phyloP scores from a whole-genome alignment of 805 yeast genomes.

The Naumovozyma baii region DNA sequence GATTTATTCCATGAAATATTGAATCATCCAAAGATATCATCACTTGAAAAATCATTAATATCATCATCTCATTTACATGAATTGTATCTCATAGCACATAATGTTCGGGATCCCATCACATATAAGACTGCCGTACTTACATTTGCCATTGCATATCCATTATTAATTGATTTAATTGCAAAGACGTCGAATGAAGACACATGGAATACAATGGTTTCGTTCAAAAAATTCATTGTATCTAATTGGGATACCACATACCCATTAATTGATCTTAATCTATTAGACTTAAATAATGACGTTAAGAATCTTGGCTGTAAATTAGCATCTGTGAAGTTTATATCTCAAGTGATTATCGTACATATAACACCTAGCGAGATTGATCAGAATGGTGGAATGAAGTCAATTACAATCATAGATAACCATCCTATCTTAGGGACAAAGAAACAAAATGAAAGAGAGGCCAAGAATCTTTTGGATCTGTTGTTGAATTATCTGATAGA shows the following conservation, averaged over 20 bases:
- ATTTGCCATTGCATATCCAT: slow-evolving; percentile 37
- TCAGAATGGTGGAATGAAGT: neutral
- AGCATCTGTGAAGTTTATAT: slow-evolving; percentile 66
- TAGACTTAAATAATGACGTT: slow-evolving; percentile 18
- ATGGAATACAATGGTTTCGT: slow-evolving; percentile 48
- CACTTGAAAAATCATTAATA: slow-evolving; percentile 26
- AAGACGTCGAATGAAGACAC: slow-evolving; percentile 31
- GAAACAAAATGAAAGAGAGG: slow-evolving; percentile 55
- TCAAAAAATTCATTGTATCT: slow-evolving; percentile 51
- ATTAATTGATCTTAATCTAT: neutral
- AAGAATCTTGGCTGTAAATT: slow-evolving; percentile 51
- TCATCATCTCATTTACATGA: slow-evolving; percentile 21
- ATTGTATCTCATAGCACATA: slow-evolving; percentile 21
- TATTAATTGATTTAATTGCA: slow-evolving; percentile 37
- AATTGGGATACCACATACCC: slow-evolving; percentile 42
- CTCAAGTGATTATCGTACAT: slow-evolving; percentile 48
- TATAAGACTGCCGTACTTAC: slow-evolving; percentile 34
- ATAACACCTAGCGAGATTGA: slow-evolving; percentile 3
- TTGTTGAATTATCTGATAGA: slow-evolving; percentile 47
- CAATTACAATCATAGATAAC: slow-evolving; percentile 39
- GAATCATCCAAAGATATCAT: slow-evolving; percentile 14
- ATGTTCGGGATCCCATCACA: slow-evolving; percentile 22
- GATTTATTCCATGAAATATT: slow-evolving; percentile 20
- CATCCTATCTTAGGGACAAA: slow-evolving; percentile 56
- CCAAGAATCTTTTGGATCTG: slow-evolving; percentile 56